These are phyloP conservation scores for Chytridiales sp. DNA, from an alignment of 371 early-diverging fungal species.

Conservation along the genomic window DNA sequence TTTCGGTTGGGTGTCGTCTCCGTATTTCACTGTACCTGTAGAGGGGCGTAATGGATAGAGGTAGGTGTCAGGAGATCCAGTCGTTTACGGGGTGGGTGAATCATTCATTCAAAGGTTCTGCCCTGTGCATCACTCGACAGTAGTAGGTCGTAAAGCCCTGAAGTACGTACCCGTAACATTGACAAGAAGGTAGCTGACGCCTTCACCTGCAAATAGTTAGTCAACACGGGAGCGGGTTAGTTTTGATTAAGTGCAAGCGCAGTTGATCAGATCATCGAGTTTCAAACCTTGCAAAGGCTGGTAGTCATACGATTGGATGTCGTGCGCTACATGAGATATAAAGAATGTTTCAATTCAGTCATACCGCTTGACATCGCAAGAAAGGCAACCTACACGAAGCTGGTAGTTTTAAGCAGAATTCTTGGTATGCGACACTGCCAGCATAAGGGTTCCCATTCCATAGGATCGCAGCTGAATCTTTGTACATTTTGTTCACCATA, in stretches of 20 bases:
- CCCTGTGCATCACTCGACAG: background rate
- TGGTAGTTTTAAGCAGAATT: slow-evolving; percentile 60
- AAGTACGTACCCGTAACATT: slow-evolving; percentile 23
- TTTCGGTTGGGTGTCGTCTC: slow-evolving; percentile 51
- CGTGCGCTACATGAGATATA: slow-evolving; percentile 49
- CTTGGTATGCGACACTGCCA: slow-evolving; percentile 58
- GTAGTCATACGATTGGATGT: slow-evolving; percentile 61
- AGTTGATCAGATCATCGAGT: too few species aligned
- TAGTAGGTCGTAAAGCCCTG: background rate
- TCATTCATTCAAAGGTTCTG: background rate
- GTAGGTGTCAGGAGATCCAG: too few species aligned
- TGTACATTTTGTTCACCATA: slow-evolving; percentile 62
- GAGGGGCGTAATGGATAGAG: too few species aligned
- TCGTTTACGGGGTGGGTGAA: too few species aligned
- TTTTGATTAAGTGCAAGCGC: background rate
- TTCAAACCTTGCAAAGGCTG: slow-evolving; percentile 64
- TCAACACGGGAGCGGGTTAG: background rate
- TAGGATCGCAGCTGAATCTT: slow-evolving; percentile 65
- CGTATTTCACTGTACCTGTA: slow-evolving; percentile 61
- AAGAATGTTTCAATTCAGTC: background rate
- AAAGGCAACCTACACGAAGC: slow-evolving; percentile 36
- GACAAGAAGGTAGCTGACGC: slow-evolving; percentile 16
- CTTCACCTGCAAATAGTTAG: slow-evolving; percentile 1
- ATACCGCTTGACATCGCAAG: background rate
- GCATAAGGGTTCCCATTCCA: slow-evolving; percentile 67